phyloP scores from a whole-genome alignment of 176 grass and related monocot species.

The Rhynchospora pubera region DNA sequence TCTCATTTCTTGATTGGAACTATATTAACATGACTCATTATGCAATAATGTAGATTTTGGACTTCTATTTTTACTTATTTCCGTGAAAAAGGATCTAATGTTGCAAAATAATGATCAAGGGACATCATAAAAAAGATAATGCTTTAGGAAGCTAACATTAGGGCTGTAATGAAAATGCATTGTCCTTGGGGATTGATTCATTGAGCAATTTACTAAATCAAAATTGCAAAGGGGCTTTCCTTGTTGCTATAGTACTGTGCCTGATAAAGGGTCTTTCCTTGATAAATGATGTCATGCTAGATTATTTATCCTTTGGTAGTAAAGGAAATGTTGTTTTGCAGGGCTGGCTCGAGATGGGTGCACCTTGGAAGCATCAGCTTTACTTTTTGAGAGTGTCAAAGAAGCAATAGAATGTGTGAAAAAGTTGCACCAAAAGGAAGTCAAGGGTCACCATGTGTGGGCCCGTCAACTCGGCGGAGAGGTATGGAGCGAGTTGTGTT shows the following conservation, averaged over 20 bases:
- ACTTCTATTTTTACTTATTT: neutral
- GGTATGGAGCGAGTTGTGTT: slow-evolving; percentile 36
- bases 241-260: too few relatives aligned
- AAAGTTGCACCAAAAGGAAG: slow-evolving; percentile 61
- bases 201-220: neutral
- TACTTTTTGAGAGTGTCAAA: slow-evolving; percentile 77
- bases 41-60: neutral
- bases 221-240: too few relatives aligned
- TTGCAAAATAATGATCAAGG: neutral
- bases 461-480: slow-evolving; percentile 95
- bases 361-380: slow-evolving; percentile 52
- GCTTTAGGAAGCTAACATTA: neutral
- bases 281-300: too few relatives aligned
- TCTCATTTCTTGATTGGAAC: slow-evolving; percentile 10
- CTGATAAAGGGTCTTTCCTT: too few relatives aligned
- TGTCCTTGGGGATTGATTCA: neutral
- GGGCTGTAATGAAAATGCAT: neutral
- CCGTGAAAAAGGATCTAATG: neutral
- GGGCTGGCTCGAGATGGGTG: slow-evolving; percentile 89
- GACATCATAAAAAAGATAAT: neutral
- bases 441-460: slow-evolving; percentile 70
- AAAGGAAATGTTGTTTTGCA: slow-evolving; percentile 23
- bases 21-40: neutral
- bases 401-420: slow-evolving; percentile 57
- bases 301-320: neutral